Evolutionary conservation across 2,329 filamentous ascomycete species (phyloP), one percentile per base, ranked within the genome.

Genomic region (Colletotrichum sp.): DNA sequence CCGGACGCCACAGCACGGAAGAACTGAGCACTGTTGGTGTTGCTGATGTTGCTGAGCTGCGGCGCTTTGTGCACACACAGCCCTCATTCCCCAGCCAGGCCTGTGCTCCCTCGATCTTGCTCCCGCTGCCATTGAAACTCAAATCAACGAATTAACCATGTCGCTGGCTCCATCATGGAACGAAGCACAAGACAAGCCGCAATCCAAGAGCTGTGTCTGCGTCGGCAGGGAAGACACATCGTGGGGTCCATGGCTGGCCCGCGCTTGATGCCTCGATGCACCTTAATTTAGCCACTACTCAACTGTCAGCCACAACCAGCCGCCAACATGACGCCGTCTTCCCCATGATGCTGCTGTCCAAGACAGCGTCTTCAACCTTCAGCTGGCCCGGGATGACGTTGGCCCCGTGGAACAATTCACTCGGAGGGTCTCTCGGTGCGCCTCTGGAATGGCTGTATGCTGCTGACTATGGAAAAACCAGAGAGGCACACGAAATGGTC

Each of bases 271-370:
- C n/a, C 28, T 34, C 68, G n/a, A 59, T 57, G 64, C 34, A 49
- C 32, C 63, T 60, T 60, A 68, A 73, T 73, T 73, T 76, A 76
- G 70, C 70, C 52, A 12, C 70, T n/a, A 63, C 59, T 49, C 30
- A 12, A 52, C 18, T 71, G 64, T 68, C 73, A 72, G 73, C 70
- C 73, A 76, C 73, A 76, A n/a, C 34, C 70, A 76, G 73, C 73
- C 70, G 69, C 70, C 70, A 66, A 65, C 64, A 44, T 76, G 70
- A 76, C 73, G 70, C 64, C 32, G 64, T 49, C 69, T 49, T 68
- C 67, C 70, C 63, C 68, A 63, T 55, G 69, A 75, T 57, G 39
- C 52, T 52, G n/a, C 15, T 49, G 67, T 71, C 21, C 8, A 21
- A 70, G 59, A 63, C 34, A 44, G n/a, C 59, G 52, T 4, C 30